These are phyloP conservation scores for Lobulomyces angularis DNA, from an alignment of 192 early-diverging fungal species.

Conservation along the genomic window DNA sequence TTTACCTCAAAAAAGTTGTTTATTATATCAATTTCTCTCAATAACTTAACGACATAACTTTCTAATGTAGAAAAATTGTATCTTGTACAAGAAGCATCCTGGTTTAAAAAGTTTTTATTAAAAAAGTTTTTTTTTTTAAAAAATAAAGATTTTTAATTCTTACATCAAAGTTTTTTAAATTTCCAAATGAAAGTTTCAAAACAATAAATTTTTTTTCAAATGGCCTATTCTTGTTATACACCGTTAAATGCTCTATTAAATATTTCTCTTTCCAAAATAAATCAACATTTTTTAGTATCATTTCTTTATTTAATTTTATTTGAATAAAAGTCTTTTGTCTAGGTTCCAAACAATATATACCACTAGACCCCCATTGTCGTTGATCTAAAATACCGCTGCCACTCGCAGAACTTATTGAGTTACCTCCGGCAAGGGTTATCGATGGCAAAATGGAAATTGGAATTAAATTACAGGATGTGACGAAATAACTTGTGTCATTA, in stretches of 20 bases:
- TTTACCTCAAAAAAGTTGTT: constrained; percentile 18
- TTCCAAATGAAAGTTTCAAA: constrained; percentile 54
- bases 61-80: constrained; percentile 52
- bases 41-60: constrained; percentile 44
- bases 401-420: constrained; percentile 5
- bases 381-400: constrained; percentile 6
- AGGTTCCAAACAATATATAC: constrained; percentile 13
- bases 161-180: constrained; percentile 55
- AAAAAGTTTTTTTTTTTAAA: not conserved
- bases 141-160: constrained; percentile 9
- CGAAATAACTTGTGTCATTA: not conserved
- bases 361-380: constrained; percentile 2
- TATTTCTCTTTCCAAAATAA: constrained; percentile 58
- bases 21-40: constrained; percentile 41
- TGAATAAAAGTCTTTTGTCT: no score
- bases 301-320: constrained; percentile 40
- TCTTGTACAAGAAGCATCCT: constrained; percentile 54
- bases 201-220: constrained; percentile 55
- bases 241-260: constrained; percentile 56
- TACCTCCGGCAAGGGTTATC: constrained; percentile 14
- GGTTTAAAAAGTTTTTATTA: not conserved
- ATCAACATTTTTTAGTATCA: constrained; percentile 46
- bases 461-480: constrained; percentile 3
- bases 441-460: not conserved
- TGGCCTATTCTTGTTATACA: constrained; percentile 57